Evolutionary conservation across 2,329 filamentous ascomycete genomes (phyloP).

Genomic region (Aureobasidium vineae): DNA sequence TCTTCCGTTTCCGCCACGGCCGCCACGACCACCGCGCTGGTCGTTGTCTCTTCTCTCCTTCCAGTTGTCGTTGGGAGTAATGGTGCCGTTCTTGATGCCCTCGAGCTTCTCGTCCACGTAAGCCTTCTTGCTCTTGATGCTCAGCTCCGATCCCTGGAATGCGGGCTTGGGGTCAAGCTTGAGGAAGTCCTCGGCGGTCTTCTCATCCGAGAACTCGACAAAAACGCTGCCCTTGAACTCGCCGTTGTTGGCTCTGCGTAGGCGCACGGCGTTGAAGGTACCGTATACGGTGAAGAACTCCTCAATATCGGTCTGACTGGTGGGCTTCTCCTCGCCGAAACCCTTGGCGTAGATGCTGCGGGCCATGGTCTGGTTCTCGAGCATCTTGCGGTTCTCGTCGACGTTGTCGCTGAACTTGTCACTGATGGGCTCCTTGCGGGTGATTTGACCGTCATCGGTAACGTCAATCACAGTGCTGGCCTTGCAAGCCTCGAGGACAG

Average conservation of each 20-base stretch:
- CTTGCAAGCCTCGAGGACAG: conserved; percentile 78
- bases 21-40: conserved; percentile 18
- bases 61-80: conserved; percentile 19
- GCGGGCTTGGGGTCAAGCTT: conserved; percentile 74
- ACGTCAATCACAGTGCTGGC: conserved; percentile 72
- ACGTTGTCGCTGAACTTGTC: conserved; percentile 52
- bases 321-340: conserved; percentile 79
- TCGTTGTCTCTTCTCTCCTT: conserved; percentile 24
- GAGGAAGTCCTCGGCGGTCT: conserved; percentile 77
- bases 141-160: conserved; percentile 70
- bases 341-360: conserved; percentile 90
- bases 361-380: conserved; percentile 65
- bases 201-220: conserved; percentile 82
- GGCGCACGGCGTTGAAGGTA: conserved; percentile 75
- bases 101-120: conserved; percentile 62
- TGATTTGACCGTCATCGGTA: conserved; percentile 69
- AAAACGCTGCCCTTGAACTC: conserved; percentile 96
- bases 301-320: conserved; percentile 91
- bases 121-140: conserved; percentile 82
- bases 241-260: conserved; percentile 68
- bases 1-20: conserved; percentile 20
- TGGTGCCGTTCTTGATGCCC: conserved; percentile 26
- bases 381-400: conserved; percentile 54
- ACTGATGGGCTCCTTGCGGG: conserved; percentile 69
- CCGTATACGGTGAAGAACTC: conserved; percentile 83